Percentiles rank a stretch among this genome's conserved stretches.
Evolutionary conservation across 108 stramenopile species (phyloP).

Genomic region (Discostella pseudostelligera): DNA sequence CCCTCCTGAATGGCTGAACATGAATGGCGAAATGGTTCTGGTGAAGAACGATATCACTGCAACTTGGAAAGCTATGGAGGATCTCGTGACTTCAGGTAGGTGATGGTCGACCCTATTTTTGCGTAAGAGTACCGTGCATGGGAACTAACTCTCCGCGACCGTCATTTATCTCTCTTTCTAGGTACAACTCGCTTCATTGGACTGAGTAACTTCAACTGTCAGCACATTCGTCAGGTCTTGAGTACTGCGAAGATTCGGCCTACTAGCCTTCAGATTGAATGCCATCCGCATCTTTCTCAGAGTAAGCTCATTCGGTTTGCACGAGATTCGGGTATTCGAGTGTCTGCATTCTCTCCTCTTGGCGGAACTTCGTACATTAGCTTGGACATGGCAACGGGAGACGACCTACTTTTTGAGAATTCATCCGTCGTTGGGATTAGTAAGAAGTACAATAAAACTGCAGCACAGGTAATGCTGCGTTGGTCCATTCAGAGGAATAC

Average conservation of each 20-base stretch:
- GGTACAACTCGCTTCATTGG: slow-evolving; percentile 74
- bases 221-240: slow-evolving; percentile 78
- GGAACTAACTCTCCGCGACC: neutral
- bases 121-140: neutral
- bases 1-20: slow-evolving; percentile 93
- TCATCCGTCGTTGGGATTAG: slow-evolving; percentile 59
- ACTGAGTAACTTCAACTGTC: slow-evolving; percentile 84
- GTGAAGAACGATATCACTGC: slow-evolving; percentile 67
- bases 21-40: slow-evolving; percentile 80
- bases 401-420: slow-evolving; percentile 68
- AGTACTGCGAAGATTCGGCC: slow-evolving; percentile 72
- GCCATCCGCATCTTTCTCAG: slow-evolving; percentile 89
- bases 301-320: slow-evolving; percentile 81
- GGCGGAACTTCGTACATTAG: slow-evolving; percentile 81
- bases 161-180: neutral
- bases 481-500: slow-evolving; percentile 90
- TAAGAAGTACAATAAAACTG: slow-evolving; percentile 60
- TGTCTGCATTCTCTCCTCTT: slow-evolving; percentile 84
- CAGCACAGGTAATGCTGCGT: slow-evolving; percentile 86
- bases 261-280: slow-evolving; percentile 85
- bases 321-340: slow-evolving; percentile 68
- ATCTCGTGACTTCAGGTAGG: slow-evolving; percentile 23
- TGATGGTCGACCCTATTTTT: neutral
- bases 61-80: slow-evolving; percentile 92
- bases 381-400: slow-evolving; percentile 74